Conservation (phyloP, 352 stramenopile species). For the Phytophthora parvispora region DNA sequence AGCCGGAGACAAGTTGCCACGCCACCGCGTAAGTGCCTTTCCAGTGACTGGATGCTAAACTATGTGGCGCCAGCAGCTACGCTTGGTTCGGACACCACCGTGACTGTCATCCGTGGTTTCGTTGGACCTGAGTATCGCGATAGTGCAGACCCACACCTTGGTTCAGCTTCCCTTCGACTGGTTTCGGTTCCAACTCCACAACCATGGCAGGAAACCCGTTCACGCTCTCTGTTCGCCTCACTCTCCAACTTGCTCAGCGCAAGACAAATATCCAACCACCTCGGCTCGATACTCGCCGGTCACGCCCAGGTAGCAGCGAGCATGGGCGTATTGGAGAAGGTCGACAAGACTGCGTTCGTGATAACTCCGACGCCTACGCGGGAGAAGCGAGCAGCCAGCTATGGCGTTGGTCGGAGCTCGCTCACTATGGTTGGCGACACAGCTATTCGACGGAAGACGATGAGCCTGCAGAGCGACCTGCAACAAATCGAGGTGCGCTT, state of each 20-base stretch:
- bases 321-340: constrained; percentile 1
- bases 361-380: not conserved
- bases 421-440: not conserved
- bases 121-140: not conserved
- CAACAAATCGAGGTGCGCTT: constrained; percentile 1
- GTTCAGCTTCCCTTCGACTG: not conserved
- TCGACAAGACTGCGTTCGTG: not conserved
- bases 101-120: not conserved
- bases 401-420: not conserved
- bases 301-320: not conserved
- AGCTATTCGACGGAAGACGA: not conserved
- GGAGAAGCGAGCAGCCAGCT: not conserved
- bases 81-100: not conserved
- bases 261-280: not conserved
- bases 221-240: not conserved
- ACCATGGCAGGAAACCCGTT: not conserved
- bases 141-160: not conserved
- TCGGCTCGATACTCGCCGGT: not conserved
- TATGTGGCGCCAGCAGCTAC: not conserved
- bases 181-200: not conserved
- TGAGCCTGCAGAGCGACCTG: constrained; percentile 1
- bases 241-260: not conserved
- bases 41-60: not conserved
- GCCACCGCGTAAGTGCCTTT: not conserved
- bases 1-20: not conserved